A percentile compares a stretch with the other conserved stretches of the same genome.
phyloP scores from a whole-genome alignment of 345 rosid species.

The Leavenworthia alabamica region DNA sequence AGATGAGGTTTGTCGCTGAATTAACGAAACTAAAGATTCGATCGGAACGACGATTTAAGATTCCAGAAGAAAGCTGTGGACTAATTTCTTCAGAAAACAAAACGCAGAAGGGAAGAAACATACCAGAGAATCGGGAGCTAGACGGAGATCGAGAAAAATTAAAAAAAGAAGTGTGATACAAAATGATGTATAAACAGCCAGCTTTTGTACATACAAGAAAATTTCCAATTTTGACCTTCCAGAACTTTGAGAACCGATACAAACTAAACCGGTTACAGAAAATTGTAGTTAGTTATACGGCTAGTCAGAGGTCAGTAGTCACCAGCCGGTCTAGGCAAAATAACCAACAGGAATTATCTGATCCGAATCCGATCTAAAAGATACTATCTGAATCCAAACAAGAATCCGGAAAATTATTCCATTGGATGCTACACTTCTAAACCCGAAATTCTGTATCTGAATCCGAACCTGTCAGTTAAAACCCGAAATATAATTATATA shows the following conservation, averaged over 20 bases:
- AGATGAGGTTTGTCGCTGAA: not conserved
- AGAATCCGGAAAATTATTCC: no score
- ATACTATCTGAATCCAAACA: no score
- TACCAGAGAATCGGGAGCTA: conserved; percentile 21
- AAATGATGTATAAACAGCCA: not conserved
- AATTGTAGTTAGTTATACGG: not conserved
- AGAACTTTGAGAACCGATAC: not conserved
- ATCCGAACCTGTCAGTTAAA: no score
- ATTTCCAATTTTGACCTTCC: conserved; percentile 25
- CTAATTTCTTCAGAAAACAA: conserved; percentile 1
- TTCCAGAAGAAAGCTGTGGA: not conserved
- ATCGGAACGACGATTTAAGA: conserved; percentile 4
- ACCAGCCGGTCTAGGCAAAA: no score
- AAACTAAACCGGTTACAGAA: conserved; percentile 3
- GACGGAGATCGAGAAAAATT: conserved; percentile 24
- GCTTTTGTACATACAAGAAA: not conserved
- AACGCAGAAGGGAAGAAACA: conserved; percentile 6
- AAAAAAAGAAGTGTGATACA: not conserved
- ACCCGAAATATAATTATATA: no score
- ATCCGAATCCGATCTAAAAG: no score
- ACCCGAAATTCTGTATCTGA: no score
- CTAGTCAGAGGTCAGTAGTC: not conserved
- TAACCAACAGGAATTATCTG: no score
- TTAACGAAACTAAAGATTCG: not conserved
- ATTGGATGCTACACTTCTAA: no score